phyloP scores from a whole-genome alignment of 2,329 filamentous ascomycete species.

The Atkinsonella hypoxylon region DNA sequence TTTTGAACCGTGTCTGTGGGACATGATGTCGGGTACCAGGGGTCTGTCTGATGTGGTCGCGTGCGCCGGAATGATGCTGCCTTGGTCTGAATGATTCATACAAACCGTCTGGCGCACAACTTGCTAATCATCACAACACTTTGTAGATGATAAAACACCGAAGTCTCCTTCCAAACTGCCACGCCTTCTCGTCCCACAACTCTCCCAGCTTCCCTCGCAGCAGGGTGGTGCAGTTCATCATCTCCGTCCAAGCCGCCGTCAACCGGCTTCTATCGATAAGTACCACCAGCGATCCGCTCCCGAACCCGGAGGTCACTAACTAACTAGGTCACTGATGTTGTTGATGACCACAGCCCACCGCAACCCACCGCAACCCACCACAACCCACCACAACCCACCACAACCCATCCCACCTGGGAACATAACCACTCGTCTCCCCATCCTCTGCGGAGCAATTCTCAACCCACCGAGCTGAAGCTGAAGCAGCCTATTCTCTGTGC shows the following conservation, averaged over 20 bases:
- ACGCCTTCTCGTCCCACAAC: too few species aligned
- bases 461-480: neutral
- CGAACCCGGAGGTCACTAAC: neutral
- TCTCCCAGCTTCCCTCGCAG: neutral
- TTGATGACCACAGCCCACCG: neutral
- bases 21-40: too few species aligned
- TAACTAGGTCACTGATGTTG: neutral
- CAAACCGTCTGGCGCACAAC: too few species aligned
- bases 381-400: neutral
- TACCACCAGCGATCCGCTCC: neutral
- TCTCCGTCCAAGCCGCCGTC: neutral
- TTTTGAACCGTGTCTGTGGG: too few species aligned
- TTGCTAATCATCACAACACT: too few species aligned
- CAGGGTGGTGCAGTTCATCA: neutral
- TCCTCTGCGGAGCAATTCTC: neutral
- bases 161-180: too few species aligned
- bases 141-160: too few species aligned
- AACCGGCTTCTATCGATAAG: constrained; percentile 4
- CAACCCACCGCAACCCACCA: neutral
- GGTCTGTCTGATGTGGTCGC: too few species aligned
- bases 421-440: neutral
- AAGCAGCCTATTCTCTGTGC: neutral
- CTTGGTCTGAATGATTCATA: too few species aligned
- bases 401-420: neutral
- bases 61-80: too few species aligned